Evolutionary conservation across 1,284 basidiomycete genomes (phyloP), one percentile per base, ranked within the genome.

Genomic region (Microbotryum scabiosae): DNA sequence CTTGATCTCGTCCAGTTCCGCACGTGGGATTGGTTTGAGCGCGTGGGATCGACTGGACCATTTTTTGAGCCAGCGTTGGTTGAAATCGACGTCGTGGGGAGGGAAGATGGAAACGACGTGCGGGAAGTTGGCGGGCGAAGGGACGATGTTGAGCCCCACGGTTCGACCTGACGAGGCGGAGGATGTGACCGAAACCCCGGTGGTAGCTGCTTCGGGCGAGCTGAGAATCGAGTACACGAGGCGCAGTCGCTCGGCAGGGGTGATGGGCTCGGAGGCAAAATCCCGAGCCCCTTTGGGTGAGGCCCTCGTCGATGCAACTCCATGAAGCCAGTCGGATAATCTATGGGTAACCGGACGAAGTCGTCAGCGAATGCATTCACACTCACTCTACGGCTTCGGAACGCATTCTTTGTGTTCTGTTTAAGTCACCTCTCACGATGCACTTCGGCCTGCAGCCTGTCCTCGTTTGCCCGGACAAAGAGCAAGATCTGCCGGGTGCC

Each of bases 31-130:
- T 21, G 75, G 63, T 45, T 85, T 80, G 4, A 66, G 53, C 21
- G 56, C 57, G 43, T 86, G 78, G 54, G 82, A 79, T 60, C 81
- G 77, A 2, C 78, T 78, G 23, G 82, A 82, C 85, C 86, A 87
- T 14, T 80, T 77, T 21, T 80, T 78, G 41, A 86, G 78, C 86
- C 86, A 88, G 2, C 73, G 68, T n/a, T 85, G 80, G 70, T 91
- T 89, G 75, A 87, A 89, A 41, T 81, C 76, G 46, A 83, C 82
- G 73, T 94, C 86, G 69, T 94, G 91, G n/a, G 94, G 78, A 4
- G 84, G 82, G 76, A 89, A 83, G 54, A 93, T 81, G 28, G 83
- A 83, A 70, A 89, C 84, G 23, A 94, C 82, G 54, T 86, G 82
- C 60, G 84, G 79, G 88, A 89, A 94, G 54, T 84, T 20, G 16